Percentiles rank a stretch among this genome's conserved stretches.
phyloP scores from a whole-genome alignment of 2,329 filamentous ascomycete species.

The Colletotrichum simmondsii region DNA sequence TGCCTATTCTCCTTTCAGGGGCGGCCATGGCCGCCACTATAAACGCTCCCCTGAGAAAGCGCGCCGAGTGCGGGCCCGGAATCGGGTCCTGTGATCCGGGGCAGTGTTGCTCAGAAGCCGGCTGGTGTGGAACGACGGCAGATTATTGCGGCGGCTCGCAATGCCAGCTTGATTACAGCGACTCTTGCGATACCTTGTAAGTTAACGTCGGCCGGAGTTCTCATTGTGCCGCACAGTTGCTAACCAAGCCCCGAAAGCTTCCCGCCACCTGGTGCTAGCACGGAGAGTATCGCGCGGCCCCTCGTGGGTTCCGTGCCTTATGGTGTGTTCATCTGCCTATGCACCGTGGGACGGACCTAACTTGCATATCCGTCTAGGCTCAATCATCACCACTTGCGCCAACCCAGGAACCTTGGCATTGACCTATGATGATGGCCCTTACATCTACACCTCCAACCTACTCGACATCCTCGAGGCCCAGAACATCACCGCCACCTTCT shows the following conservation, averaged over 20 bases:
- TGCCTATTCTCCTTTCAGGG: conserved; percentile 30
- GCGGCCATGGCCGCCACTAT: conserved; percentile 29
- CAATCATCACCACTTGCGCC: conserved; percentile 49
- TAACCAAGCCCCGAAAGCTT: conserved; percentile 38
- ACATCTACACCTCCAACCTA: conserved; percentile 52
- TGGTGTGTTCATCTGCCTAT: conserved; percentile 44
- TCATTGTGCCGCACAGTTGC: background rate
- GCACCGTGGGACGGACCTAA: conserved; percentile 36
- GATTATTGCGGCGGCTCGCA: conserved; percentile 50
- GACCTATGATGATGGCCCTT: conserved; percentile 61
- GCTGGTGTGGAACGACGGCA: conserved; percentile 48
- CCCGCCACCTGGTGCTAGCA: conserved; percentile 44
- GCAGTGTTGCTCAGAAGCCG: conserved; percentile 49
- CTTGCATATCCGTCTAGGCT: conserved; percentile 38
- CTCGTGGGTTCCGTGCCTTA: conserved; percentile 49
- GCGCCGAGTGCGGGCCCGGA: conserved; percentile 45
- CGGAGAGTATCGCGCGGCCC: conserved; percentile 44
- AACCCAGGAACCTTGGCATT: conserved; percentile 52
- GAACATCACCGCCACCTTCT: conserved; percentile 52
- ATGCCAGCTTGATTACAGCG: conserved; percentile 52
- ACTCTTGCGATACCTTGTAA: conserved; percentile 54
- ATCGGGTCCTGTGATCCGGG: conserved; percentile 46
- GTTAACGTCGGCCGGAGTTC: conserved; percentile 31
- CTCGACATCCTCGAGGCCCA: conserved; percentile 49
- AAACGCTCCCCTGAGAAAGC: conserved; percentile 29